These are phyloP conservation scores for Acanthamoeba sp. DNA, from an alignment of 208 protist genomes.

Conservation along the genomic window DNA sequence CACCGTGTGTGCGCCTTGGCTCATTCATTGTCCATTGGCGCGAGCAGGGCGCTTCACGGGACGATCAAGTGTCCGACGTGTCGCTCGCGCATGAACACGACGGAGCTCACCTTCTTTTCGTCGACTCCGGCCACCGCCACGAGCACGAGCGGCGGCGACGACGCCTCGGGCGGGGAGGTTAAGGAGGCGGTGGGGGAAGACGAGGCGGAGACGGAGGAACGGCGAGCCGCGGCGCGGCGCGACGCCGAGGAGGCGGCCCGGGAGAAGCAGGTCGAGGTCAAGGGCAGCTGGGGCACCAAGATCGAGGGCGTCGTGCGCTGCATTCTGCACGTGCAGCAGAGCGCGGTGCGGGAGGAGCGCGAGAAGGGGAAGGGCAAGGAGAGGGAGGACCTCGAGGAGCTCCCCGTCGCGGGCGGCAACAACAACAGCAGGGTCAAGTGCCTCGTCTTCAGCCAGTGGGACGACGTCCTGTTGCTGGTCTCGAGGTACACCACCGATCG, in stretches of 20 bases:
- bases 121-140: background rate
- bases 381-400: background rate
- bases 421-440: conserved; percentile 65
- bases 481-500: background rate
- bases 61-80: conserved; percentile 81
- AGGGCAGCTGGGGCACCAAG: conserved; percentile 83
- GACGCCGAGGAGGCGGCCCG: background rate
- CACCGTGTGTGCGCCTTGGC: too few species aligned
- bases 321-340: conserved; percentile 60
- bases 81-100: conserved; percentile 73
- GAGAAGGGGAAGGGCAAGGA: background rate
- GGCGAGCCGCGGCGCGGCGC: too few species aligned
- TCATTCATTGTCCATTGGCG: too few species aligned
- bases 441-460: conserved; percentile 76
- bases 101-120: conserved; percentile 76
- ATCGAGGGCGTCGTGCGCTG: conserved; percentile 78
- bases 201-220: background rate
- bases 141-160: background rate
- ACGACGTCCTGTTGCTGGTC: conserved; percentile 57
- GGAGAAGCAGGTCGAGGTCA: conserved; percentile 48
- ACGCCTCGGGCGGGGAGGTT: background rate
- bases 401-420: background rate
- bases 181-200: background rate
- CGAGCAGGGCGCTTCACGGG: conserved; percentile 25
- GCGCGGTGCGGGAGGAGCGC: background rate